Evolutionary conservation across 495 filamentous ascomycete genomes (phyloP), one percentile per base, ranked within the genome.

Genomic region (Monascus purpureus): DNA sequence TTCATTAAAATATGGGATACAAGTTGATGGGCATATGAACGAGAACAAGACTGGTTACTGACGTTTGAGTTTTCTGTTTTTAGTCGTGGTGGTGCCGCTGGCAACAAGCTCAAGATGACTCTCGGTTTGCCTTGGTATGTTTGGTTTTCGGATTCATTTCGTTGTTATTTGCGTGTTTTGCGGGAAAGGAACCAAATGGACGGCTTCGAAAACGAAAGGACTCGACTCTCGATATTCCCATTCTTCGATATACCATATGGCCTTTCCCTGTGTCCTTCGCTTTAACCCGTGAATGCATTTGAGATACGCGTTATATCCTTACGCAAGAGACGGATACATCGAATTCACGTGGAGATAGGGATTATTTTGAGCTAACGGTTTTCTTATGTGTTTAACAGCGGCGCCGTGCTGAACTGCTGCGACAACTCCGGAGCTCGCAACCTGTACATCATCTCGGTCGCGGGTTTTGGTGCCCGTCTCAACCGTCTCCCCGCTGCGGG

Each of bases 81-180:
- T 39, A 75, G 70, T 60, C 67, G 87, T 54, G 82, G 82, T 72
- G 81, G 80, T 80, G 80, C 82, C 72, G 75, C 87, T 47, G 92
- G 90, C 73, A 93, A 93, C 81, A 97, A 97, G 81, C 78, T 97
- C 44, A 97, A 94, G 80, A 97, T 97, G 90, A 93, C 90, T 60
- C 84, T 97, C 65, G 90, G 82, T 94, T 84, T 97, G 52, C 90
- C 90, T 63, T 81, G 86, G 88, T 95, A 88, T 65, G 87, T 84
- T 35, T 31, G 25, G 13, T 20, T 31, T 20, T 31, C 7, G 6
- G 20, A 22, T 17, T 24, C 28, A 20, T 20, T n/a, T 22, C 8
- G 8, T 25, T 37, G 15, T 30, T 17, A 17, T 16, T 13, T 13
- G 11, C 7, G 8, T 24, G n/a, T 3, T 19, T 14, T 17, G 9